These are phyloP conservation scores for Trichophyton verrucosum DNA, from an alignment of 2,329 filamentous ascomycete species.

Conservation along the genomic window DNA sequence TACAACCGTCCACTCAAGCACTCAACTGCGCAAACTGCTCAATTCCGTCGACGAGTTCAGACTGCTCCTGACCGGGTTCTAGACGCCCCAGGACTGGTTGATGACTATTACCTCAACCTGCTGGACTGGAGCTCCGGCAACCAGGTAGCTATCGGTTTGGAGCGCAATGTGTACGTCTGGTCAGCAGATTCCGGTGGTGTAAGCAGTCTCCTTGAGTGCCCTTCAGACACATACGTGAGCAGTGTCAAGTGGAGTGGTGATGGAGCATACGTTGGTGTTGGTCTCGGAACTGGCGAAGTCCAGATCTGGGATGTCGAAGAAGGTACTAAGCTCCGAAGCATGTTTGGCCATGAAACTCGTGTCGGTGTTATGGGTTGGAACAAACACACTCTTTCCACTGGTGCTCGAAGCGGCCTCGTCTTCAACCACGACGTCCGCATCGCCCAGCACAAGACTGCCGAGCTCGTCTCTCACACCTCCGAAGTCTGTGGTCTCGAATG, in stretches of 20 bases:
- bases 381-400: conserved; percentile 93
- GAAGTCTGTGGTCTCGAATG: conserved; percentile 98
- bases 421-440: conserved; percentile 98
- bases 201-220: conserved; percentile 75
- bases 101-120: conserved; percentile 98
- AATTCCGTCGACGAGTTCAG: conserved; percentile 81
- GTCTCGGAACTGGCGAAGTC: conserved; percentile 87
- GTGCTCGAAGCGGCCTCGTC: conserved; percentile 84
- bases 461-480: conserved; percentile 92
- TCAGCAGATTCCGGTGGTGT: conserved; percentile 89
- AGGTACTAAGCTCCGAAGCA: conserved; percentile 88
- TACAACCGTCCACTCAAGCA: conserved; percentile 94
- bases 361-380: conserved; percentile 99
- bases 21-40: conserved; percentile 58
- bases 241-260: conserved; percentile 99
- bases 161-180: conserved; percentile 97
- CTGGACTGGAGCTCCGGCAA: conserved; percentile 97
- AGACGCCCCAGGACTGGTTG: conserved; percentile 87
- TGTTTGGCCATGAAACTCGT: conserved; percentile 93
- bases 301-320: conserved; percentile 99
- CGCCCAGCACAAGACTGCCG: conserved; percentile 93
- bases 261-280: conserved; percentile 89
- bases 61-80: conserved; percentile 93
- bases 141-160: conserved; percentile 93
- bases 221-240: conserved; percentile 86